Conservation (phyloP, 2,329 filamentous ascomycete genomes). For the Zymoseptoria ardabiliae region DNA sequence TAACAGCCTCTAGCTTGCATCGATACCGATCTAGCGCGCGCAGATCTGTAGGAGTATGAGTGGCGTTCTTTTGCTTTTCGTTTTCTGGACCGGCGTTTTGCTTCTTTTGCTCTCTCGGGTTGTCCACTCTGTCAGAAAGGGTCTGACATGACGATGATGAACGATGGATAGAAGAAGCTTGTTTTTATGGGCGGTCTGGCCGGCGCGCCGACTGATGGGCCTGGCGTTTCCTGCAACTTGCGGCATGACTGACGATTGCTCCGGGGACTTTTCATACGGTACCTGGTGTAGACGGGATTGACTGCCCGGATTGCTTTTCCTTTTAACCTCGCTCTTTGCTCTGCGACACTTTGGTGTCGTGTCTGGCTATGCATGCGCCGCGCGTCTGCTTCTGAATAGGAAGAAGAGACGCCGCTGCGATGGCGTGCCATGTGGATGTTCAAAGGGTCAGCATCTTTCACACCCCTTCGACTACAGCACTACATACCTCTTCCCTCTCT, state of each 20-base stretch:
- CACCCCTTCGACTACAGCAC: conserved; percentile 2
- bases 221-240: conserved; percentile 17
- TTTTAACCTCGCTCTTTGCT: not conserved
- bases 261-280: not conserved
- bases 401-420: not conserved
- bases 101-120: not conserved
- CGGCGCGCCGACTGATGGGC: conserved; percentile 17
- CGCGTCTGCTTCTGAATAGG: not conserved
- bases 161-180: conserved; percentile 6
- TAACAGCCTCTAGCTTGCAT: conserved; percentile 14
- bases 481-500: not conserved
- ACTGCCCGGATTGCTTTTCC: not conserved
- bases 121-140: not conserved
- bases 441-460: not conserved
- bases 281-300: not conserved
- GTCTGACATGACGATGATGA: not conserved
- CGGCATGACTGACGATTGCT: conserved; percentile 23
- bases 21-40: conserved; percentile 10
- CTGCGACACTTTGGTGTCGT: not conserved
- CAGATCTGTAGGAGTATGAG: conserved; percentile 20
- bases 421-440: not conserved
- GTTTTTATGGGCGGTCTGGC: conserved; percentile 14
- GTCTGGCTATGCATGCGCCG: not conserved
- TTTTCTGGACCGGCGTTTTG: conserved; percentile 8
- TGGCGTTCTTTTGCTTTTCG: conserved; percentile 11